A percentile compares a stretch with the other conserved stretches of the same genome.
phyloP scores from a whole-genome alignment of 192 early-diverging fungal species.

The Backusella mclennaniae region DNA sequence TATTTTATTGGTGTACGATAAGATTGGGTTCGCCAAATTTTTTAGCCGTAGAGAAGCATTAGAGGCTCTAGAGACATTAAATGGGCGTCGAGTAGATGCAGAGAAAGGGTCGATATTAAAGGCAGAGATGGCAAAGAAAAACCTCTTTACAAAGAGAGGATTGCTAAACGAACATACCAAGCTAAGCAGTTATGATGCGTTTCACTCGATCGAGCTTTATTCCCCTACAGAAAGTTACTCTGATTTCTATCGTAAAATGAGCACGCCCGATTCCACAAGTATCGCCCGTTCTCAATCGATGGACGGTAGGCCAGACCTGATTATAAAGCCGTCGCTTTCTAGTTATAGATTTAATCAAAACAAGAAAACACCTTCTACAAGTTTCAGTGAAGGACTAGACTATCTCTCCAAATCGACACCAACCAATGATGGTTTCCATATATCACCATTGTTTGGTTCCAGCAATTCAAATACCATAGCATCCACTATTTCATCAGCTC shows the following conservation, averaged over 20 bases:
- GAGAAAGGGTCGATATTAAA: conserved; percentile 79
- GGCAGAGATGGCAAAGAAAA: conserved; percentile 99
- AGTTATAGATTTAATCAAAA: neutral
- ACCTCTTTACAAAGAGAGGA: conserved; percentile 90
- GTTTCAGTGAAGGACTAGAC: neutral
- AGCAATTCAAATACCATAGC: neutral
- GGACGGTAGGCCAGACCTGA: neutral
- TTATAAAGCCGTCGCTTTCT: neutral
- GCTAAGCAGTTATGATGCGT: neutral
- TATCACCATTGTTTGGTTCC: neutral
- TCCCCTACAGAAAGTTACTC: conserved; percentile 1
- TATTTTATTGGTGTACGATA: conserved; percentile 28
- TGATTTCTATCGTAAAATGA: neutral
- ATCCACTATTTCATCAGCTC: neutral
- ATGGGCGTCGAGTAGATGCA: conserved; percentile 88
- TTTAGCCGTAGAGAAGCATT: conserved; percentile 86
- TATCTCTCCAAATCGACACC: conserved; percentile 27
- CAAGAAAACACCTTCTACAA: neutral
- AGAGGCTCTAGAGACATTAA: conserved; percentile 86
- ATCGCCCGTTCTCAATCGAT: neutral
- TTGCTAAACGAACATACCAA: conserved; percentile 16
- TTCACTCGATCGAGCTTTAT: neutral
- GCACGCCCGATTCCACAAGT: neutral
- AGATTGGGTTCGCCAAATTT: conserved; percentile 99
- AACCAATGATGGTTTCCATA: neutral